Evolutionary conservation across 2,329 filamentous ascomycete genomes (phyloP), one percentile per base, ranked within the genome.

Genomic region (Cladosporium sp.): DNA sequence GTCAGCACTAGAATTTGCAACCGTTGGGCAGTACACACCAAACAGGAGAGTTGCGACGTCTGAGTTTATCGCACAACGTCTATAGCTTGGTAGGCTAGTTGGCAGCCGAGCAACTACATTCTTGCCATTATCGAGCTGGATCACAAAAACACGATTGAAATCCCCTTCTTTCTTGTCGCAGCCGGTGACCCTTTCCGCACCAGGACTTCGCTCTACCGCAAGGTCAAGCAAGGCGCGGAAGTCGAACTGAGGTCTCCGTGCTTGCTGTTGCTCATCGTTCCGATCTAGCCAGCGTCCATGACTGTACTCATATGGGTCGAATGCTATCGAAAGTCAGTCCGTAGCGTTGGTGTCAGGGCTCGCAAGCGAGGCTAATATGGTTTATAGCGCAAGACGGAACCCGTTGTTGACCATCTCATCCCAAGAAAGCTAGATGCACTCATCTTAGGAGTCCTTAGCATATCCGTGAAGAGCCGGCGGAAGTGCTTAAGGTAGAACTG

Each of bases 31-130:
- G 65, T 18, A 52, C 21, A 26, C 8, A 71, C 76, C 74, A 63
- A 76, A 75, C 34, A 74, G 72, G 74, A 78, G 77, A 21, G 76
- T 79, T 4, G 78, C 78, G 47, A 77, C 77, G 68, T 78, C 76
- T 60, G 75, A 78, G 8, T 76, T 77, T 26, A 76, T 79, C 12
- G 74, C 78, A 34, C 73, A 75, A 67, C 76, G 75, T 38, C 72
- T 65, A 38, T 68, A 28, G 6, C 77, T 77, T 66, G 76, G 74
- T 68, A 77, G 78, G n/a, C 75, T 76, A 67, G 76, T 76, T 4
- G 76, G 77, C 18, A 80, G 63, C 69, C 76, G 78, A 6, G 75
- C 77, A 36, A 79, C 70, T 4, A 79, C 71, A 66, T 76, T 65
- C 58, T 68, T 70, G 10, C 75, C 74, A 67, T 79, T 67, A 34